Evolutionary conservation across 352 stramenopile genomes (phyloP).

Genomic region (Phytophthora cryptogea): DNA sequence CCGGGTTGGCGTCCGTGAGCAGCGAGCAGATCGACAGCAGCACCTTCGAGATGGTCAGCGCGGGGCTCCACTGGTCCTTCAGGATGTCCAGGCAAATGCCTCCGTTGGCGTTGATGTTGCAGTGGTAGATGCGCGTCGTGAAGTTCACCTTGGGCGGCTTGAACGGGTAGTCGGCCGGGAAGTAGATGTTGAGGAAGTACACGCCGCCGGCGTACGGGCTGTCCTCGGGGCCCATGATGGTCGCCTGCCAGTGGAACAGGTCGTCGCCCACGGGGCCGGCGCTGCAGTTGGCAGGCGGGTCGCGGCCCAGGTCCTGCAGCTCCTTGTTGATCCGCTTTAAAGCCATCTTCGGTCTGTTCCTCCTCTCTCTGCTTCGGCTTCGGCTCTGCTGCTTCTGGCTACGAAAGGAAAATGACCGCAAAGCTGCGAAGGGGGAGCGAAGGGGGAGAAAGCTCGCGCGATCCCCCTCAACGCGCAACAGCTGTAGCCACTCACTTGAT

Average conservation of each 20-base stretch:
- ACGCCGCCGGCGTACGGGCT: conserved; percentile 97
- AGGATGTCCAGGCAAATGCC: conserved; percentile 99
- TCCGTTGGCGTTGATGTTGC: conserved; percentile 99
- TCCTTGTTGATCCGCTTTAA: conserved; percentile 97
- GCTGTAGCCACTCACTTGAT: not conserved
- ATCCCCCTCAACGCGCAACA: conserved; percentile 23
- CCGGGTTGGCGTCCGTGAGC: conserved; percentile 99
- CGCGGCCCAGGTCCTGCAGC: conserved; percentile 92
- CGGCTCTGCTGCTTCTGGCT: conserved; percentile 39
- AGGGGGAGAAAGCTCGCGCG: conserved; percentile 30
- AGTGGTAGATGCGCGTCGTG: conserved; percentile 99
- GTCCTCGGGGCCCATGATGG: conserved; percentile 99
- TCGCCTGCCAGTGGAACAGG: conserved; percentile 97
- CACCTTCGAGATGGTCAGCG: conserved; percentile 99
- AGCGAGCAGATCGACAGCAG: conserved; percentile 99
- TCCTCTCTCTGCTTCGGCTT: conserved; percentile 24
- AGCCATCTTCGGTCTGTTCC: conserved; percentile 64
- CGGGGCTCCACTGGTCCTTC: conserved; percentile 99
- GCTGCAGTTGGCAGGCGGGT: conserved; percentile 98
- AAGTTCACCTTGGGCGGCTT: conserved; percentile 99
- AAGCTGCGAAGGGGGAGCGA: conserved; percentile 2
- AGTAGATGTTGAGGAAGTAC: conserved; percentile 99
- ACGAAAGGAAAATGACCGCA: conserved; percentile 49
- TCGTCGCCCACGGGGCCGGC: conserved; percentile 98
- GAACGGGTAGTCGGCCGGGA: conserved; percentile 99